A percentile compares a stretch with the other conserved stretches of the same genome.
Evolutionary conservation across 768 basidiomycete species (phyloP).

Genomic region (Amanita pseudoporphyria): DNA sequence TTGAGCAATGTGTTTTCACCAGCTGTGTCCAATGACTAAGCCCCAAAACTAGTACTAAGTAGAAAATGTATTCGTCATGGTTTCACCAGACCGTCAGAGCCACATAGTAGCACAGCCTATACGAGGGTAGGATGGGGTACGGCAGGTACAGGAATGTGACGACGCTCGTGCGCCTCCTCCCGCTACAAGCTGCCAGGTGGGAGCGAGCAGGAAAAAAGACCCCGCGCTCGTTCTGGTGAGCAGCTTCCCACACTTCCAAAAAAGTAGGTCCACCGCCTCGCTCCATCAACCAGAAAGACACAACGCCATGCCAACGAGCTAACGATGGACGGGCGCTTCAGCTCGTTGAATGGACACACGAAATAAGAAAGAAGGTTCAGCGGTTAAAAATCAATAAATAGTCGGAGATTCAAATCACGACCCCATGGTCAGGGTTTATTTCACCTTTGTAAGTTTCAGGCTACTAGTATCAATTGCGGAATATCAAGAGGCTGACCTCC

Average conservation of each 20-base stretch:
- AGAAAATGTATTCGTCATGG: slow-evolving; percentile 7
- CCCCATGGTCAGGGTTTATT: slow-evolving; percentile 2
- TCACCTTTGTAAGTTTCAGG: slow-evolving; percentile 3
- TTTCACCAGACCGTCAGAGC: slow-evolving; percentile 7
- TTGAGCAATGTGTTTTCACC: too few relatives aligned
- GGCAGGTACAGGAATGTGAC: slow-evolving; percentile 8
- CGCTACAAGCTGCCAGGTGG: slow-evolving; percentile 3
- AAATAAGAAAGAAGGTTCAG: background rate
- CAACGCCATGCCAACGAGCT: slow-evolving; percentile 3
- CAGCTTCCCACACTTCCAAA: slow-evolving; percentile 2
- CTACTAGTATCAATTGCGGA: too few relatives aligned
- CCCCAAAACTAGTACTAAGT: background rate
- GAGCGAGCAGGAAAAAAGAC: slow-evolving; percentile 1
- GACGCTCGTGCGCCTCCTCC: background rate
- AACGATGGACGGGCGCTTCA: slow-evolving; percentile 1
- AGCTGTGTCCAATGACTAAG: background rate
- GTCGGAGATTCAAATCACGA: slow-evolving; percentile 1
- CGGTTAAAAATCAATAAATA: background rate
- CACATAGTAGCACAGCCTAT: slow-evolving; percentile 6
- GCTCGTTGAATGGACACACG: slow-evolving; percentile 7
- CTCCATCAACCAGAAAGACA: slow-evolving; percentile 5
- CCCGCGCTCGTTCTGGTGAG: slow-evolving; percentile 4
- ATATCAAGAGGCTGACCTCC: background rate
- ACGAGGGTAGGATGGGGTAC: background rate
- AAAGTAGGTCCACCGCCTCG: slow-evolving; percentile 3